Percentiles rank a stretch among this genome's conserved stretches.
Evolutionary conservation across 2,329 filamentous ascomycete genomes (phyloP).

Genomic region (Stemphylium vesicarium): DNA sequence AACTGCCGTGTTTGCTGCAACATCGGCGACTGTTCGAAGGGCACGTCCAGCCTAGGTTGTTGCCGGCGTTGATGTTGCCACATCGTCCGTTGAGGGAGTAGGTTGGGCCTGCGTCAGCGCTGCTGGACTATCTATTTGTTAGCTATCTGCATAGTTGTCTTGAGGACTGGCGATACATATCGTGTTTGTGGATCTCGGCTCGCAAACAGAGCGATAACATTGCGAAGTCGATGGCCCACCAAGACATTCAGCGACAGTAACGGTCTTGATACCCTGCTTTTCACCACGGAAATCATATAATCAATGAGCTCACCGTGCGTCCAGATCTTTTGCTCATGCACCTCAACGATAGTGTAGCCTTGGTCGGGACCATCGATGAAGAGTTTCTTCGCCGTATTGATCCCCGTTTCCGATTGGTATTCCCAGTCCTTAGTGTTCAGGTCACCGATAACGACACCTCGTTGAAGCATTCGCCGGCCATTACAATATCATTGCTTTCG

Average conservation of each 20-base stretch:
- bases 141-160: background rate
- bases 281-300: constrained; percentile 11
- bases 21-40: constrained; percentile 13
- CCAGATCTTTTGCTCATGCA: constrained; percentile 13
- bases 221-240: background rate
- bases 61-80: constrained; percentile 15
- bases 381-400: constrained; percentile 57
- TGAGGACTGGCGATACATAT: background rate
- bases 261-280: constrained; percentile 9
- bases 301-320: constrained; percentile 16
- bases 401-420: constrained; percentile 51
- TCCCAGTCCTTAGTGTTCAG: constrained; percentile 66
- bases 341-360: constrained; percentile 12
- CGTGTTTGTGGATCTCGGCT: background rate
- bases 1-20: constrained; percentile 15
- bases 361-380: constrained; percentile 44
- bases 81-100: constrained; percentile 17
- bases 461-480: constrained; percentile 52
- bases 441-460: constrained; percentile 64
- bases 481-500: constrained; percentile 52
- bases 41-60: constrained; percentile 14
- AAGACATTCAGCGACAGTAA: constrained; percentile 10
- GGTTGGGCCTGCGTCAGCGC: background rate
- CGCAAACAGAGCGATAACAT: background rate
- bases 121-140: too few relatives aligned